phyloP scores from a whole-genome alignment of 192 early-diverging fungal genomes.

The Dissophora globulifera region DNA sequence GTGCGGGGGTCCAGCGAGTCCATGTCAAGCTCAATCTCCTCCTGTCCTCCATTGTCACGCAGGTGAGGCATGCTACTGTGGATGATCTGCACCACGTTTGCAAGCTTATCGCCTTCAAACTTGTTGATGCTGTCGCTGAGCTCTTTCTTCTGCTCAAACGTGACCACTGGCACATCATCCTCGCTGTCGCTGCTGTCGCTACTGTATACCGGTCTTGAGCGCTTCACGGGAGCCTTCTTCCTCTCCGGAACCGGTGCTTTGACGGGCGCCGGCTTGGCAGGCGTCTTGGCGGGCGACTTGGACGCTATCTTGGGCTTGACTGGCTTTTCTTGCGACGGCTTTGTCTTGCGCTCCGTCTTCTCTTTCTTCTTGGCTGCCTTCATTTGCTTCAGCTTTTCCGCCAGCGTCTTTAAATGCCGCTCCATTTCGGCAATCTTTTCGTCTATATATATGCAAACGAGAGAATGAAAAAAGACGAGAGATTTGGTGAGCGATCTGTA shows the following conservation, averaged over 20 bases:
- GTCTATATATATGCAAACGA: conserved; percentile 29
- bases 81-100: conserved; percentile 80
- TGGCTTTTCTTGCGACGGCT: conserved; percentile 18
- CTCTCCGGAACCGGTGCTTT: conserved; percentile 36
- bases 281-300: conserved; percentile 14
- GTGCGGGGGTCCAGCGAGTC: conserved; percentile 86
- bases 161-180: conserved; percentile 65
- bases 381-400: conserved; percentile 43
- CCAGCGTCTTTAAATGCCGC: conserved; percentile 34
- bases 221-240: conserved; percentile 39
- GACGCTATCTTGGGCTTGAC: conserved; percentile 29
- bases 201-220: conserved; percentile 30
- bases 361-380: conserved; percentile 51
- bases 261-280: conserved; percentile 16
- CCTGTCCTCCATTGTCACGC: conserved; percentile 64
- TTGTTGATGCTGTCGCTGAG: conserved; percentile 78
- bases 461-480: not conserved
- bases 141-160: conserved; percentile 91
- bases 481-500: not conserved
- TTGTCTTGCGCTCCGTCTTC: conserved; percentile 35
- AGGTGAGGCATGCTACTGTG: conserved; percentile 69
- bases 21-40: conserved; percentile 97
- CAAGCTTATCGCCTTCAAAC: conserved; percentile 73
- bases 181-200: conserved; percentile 42
- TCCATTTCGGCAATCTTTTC: conserved; percentile 53